phyloP scores from a whole-genome alignment of 306 rosid species.

The Alnus glutinosa region DNA sequence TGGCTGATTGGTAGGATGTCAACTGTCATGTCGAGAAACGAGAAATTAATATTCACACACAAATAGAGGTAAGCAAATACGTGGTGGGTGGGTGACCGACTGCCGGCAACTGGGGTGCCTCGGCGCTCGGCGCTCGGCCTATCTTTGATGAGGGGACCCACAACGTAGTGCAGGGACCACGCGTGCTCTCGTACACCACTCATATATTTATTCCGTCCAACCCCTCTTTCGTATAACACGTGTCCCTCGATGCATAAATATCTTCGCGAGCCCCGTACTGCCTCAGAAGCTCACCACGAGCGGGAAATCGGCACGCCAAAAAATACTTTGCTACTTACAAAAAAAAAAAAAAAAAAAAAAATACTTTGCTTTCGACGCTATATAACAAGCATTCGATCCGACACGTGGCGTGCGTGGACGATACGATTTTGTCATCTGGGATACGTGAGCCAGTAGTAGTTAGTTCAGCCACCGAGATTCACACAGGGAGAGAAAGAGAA shows the following conservation, averaged over 20 bases:
- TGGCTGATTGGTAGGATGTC: too few relatives aligned
- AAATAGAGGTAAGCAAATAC: too few relatives aligned
- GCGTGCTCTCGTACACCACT: too few relatives aligned
- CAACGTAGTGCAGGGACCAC: too few relatives aligned
- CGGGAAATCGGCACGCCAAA: background rate
- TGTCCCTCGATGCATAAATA: background rate
- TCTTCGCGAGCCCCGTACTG: slow-evolving; percentile 32
- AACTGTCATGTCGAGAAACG: too few relatives aligned
- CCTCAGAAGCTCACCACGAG: slow-evolving; percentile 12
- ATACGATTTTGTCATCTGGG: slow-evolving; percentile 17
- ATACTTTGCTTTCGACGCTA: slow-evolving; percentile 6
- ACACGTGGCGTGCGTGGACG: slow-evolving; percentile 34
- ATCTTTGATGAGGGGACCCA: too few relatives aligned
- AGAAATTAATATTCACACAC: too few relatives aligned
- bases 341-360: too few relatives aligned
- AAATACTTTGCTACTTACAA: background rate
- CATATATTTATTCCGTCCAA: too few relatives aligned
- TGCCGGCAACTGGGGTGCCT: too few relatives aligned
- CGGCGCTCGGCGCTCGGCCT: too few relatives aligned
- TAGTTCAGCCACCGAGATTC: background rate
- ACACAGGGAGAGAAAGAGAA: background rate
- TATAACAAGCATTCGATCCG: background rate
- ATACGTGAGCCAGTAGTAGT: slow-evolving; percentile 6
- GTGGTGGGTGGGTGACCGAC: too few relatives aligned
- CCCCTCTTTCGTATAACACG: background rate